Base-by-base conservation (phyloP, 1,284 basidiomycete genomes). In the Flammula alnicola region DNA sequence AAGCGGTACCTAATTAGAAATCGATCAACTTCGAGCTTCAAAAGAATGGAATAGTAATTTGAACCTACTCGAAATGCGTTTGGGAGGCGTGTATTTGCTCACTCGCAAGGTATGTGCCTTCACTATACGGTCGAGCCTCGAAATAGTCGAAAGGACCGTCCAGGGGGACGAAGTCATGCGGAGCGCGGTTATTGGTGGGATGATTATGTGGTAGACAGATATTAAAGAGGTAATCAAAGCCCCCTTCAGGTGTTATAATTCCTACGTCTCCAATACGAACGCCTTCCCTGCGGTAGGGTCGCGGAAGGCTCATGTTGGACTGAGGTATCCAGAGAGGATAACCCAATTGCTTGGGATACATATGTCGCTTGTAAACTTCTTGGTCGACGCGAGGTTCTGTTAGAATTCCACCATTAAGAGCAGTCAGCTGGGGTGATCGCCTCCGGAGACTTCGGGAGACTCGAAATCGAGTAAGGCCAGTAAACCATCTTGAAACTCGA, bases 151-250 rank as follows among this genome's bases (percentile, higher is more conserved):
- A 14, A 31, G 42, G 17, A 14, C 30, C 30, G 10, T 9, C 4
- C 8, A 44, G 11, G 1, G 42, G 31, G 5, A 14, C 1, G 16
- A 33, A 44, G 14, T 33, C 42, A n/a, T 25, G 10, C 31, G 30
- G 42, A 23, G 19, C 11, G 23, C 11, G 3, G 7, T 14, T 25
- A 16, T 40, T 40, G 7, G 20, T 27, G 16, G 38, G 38, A 16
- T 40, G 12, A 10, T 12, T 11, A 30, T 17, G 10, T 9, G 42
- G 11, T 14, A 8, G 22, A 16, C 19, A 26, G 30, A 44, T 44
- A 10, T 44, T 44, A 9, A 44, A 44, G 1, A 44, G 14, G 14
- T 23, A 44, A 20, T 44, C 31, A 8, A 44, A 16, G 14, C 31
- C 42, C 2, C 42, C 42, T n/a, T 44, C 31, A 4, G 31, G 30